These are phyloP conservation scores for Articulospora tetracladia DNA, from an alignment of 495 filamentous ascomycete species.

Conservation along the genomic window DNA sequence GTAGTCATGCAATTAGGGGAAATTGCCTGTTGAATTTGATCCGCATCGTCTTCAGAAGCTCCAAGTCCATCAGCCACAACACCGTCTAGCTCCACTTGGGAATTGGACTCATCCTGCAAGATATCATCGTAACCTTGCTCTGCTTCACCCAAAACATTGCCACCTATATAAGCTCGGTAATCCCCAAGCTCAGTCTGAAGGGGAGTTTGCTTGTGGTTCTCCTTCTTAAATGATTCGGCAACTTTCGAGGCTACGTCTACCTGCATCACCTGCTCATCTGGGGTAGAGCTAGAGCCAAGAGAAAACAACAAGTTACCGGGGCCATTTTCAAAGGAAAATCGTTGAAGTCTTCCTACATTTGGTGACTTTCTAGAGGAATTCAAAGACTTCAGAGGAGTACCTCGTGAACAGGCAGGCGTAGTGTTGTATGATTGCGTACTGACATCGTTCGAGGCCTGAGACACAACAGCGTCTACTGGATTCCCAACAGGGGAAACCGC, in stretches of 20 bases:
- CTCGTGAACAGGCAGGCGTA: neutral
- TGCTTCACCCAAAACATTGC: neutral
- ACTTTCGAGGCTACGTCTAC: too few relatives aligned
- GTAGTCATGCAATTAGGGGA: neutral
- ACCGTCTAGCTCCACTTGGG: too few relatives aligned
- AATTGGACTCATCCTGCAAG: too few relatives aligned
- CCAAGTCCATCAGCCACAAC: neutral
- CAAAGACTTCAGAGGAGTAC: neutral
- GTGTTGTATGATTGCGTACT: conserved; percentile 21
- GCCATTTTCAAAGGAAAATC: neutral
- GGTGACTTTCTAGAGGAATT: neutral
- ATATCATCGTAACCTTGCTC: neutral
- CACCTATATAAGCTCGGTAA: neutral
- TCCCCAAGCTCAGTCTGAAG: neutral
- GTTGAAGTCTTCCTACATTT: neutral
- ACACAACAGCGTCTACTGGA: neutral
- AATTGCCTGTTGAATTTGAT: neutral
- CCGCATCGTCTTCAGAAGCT: neutral
- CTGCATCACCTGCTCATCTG: too few relatives aligned
- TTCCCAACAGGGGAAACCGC: too few relatives aligned
- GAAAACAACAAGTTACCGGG: neutral
- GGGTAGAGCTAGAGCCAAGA: neutral
- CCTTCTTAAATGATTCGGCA: neutral
- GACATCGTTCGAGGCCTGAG: conserved; percentile 4
- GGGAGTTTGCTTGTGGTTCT: neutral